Evolutionary conservation across 2,329 filamentous ascomycete genomes (phyloP), one percentile per base, ranked within the genome.

Genomic region (Alternaria triticimaculans): DNA sequence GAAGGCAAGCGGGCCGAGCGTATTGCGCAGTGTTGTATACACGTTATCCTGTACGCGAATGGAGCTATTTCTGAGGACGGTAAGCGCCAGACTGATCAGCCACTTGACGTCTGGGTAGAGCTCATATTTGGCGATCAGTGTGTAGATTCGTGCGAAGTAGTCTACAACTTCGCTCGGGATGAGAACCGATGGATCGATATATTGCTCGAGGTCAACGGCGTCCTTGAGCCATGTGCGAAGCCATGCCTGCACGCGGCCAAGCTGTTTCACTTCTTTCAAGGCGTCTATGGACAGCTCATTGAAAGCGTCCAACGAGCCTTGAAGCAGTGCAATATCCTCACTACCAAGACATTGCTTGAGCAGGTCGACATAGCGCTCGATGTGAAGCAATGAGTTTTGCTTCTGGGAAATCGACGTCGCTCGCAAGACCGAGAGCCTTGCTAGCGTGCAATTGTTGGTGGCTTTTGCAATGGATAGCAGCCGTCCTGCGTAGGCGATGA

Each of bases 241-340:
- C 58, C 65, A 71, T 9, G 63, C 21, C 41, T 69, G 66, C 1
- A 68, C 68, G 6, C 66, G 56, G 9, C 65, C 63, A 26, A 74
- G 61, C 2, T 69, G 23, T 9, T 67, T 69, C 14, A 69, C 50
- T 30, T 72, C 64, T 25, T 62, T 63, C 46, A 79, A 59, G 6
- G 63, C 30, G 26, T 67, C 26, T 4, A 60, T 54, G 1, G 74
- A 65, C 15, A 78, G 26, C 12, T 77, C 73, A 20, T 73, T 73
- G 55, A 78, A 73, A 5, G 77, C 74, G 43, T 74, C 73, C 15
- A 79, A 46, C 5, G 75, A 62, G 5, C 71, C 59, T 14, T 73
- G 65, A 6, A 66, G 58, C 2, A 63, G 50, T 8, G 61, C 49
- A 10, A 54, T 54, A 4, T 64, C 62, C 3, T 58, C 50, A 20